Percentiles rank a stretch among this genome's conserved stretches.
Evolutionary conservation across 768 basidiomycete genomes (phyloP).

Genomic region (Mycena olivaceomarginata): DNA sequence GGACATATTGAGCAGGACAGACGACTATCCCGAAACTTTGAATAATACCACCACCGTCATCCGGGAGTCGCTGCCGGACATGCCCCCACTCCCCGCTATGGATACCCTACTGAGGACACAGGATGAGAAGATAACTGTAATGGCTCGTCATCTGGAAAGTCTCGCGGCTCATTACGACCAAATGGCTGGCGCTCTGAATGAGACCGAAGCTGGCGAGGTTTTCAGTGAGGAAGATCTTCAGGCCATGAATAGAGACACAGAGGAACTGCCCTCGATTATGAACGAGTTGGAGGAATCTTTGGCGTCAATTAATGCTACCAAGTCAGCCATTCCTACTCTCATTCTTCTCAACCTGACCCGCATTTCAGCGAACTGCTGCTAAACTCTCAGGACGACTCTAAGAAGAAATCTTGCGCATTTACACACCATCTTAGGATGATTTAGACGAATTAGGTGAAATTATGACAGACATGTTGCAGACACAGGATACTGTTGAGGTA

Average conservation of each 20-base stretch:
- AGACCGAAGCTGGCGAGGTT: conserved; percentile 80
- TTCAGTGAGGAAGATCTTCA: conserved; percentile 83
- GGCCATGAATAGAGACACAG: conserved; percentile 89
- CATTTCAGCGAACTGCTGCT: conserved; percentile 69
- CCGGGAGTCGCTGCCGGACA: conserved; percentile 68
- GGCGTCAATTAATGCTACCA: conserved; percentile 69
- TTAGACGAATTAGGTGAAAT: conserved; percentile 88
- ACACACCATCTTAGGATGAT: conserved; percentile 71
- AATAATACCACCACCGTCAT: conserved; percentile 73
- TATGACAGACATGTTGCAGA: conserved; percentile 85
- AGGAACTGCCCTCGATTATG: conserved; percentile 86
- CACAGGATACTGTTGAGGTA: conserved; percentile 83
- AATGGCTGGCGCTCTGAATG: conserved; percentile 81
- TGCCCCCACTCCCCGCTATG: conserved; percentile 61
- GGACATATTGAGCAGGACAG: conserved; percentile 78
- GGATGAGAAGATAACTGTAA: conserved; percentile 73
- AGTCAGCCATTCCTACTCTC: conserved; percentile 61
- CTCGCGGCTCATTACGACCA: conserved; percentile 86
- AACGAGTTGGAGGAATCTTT: conserved; percentile 79
- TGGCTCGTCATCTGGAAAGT: conserved; percentile 85
- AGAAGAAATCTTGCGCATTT: conserved; percentile 72
- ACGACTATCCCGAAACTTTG: conserved; percentile 82
- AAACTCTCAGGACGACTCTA: conserved; percentile 62
- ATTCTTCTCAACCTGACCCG: conserved; percentile 22
- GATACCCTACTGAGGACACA: conserved; percentile 72